These are phyloP conservation scores for Coemansia sp. DNA, from an alignment of 192 early-diverging fungal species.

Conservation along the genomic window DNA sequence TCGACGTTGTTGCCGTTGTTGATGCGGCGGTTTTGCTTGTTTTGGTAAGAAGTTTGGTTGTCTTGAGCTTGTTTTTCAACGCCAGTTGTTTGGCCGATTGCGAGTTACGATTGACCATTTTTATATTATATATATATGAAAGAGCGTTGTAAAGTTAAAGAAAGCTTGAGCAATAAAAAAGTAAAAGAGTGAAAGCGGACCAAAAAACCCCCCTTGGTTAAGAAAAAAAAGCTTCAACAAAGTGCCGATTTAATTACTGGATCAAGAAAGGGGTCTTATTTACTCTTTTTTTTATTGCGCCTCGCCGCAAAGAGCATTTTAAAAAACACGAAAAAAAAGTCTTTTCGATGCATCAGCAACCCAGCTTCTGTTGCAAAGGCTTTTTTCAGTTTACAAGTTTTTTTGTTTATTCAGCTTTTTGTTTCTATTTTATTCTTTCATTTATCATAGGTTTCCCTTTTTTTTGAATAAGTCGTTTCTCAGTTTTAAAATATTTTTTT, in stretches of 20 bases:
- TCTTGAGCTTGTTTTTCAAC: slow-evolving; percentile 30
- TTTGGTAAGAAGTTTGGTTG: neutral
- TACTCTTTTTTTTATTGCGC: no score
- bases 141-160: no score
- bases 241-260: neutral
- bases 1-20: slow-evolving; percentile 1
- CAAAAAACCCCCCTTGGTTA: slow-evolving; percentile 3
- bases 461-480: slow-evolving; percentile 1
- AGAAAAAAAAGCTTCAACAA: slow-evolving; percentile 2
- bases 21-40: neutral
- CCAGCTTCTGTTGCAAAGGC: neutral
- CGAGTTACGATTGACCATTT: slow-evolving; percentile 10
- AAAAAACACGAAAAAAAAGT: no score
- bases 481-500: slow-evolving; percentile 5
- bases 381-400: neutral
- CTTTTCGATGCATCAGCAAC: no score
- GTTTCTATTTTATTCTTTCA: neutral
- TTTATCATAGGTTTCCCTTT: neutral
- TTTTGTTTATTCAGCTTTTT: neutral
- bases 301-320: no score
- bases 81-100: slow-evolving; percentile 4
- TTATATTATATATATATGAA: neutral
- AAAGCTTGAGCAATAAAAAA: no score
- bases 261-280: neutral
- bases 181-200: neutral